Evolutionary conservation across 345 rosid genomes (phyloP), one percentile per base, ranked within the genome.

Genomic region (Ceriops tagal): DNA sequence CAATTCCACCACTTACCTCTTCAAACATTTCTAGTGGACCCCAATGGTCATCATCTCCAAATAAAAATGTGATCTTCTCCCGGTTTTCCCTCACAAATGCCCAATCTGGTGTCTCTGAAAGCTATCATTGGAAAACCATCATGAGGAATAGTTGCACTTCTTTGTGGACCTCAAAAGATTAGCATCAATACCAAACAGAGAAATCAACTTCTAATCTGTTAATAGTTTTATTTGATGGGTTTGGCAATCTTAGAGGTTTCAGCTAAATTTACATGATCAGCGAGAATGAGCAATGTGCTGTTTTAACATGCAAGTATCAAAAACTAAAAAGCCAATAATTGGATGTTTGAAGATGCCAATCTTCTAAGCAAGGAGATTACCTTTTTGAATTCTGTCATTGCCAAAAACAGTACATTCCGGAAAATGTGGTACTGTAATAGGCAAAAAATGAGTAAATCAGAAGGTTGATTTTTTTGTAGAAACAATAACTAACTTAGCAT

Each of bases 21-120:
- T 89, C 88, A 53, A 82, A 82, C 85, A 89, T 80, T 64, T 87
- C 76, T 67, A 87, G 49, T 0, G 98, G 93, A 55, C 93, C 97
- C 97, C 97, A 93, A 71, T 90, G 96, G 78, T 89, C 98, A 72
- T 87, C 89, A 35, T 73, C 68, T 56, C 93, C 93, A 71, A 78
- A 93, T 79, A 93, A 75, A 77, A 89, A 86, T 61, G 91, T 77
- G 30, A 93, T 79, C 76, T 84, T 90, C 60, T 69, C 73, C 75
- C 71, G 67, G 62, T 82, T 85, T 72, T 74, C 83, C 82, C 83
- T 86, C 85, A 89, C 75, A 70, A 86, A 93, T 57, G 73, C 81
- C 96, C 96, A 90, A 65, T 90, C 96, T 49, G 89, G 90, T 75
- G 76, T 80, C 70, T 79, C 83, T 75, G 82, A 77, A 63, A 92